A percentile compares a stretch with the other conserved stretches of the same genome.
These are phyloP conservation scores for Lentinula aciculospora DNA, from an alignment of 768 basidiomycete genomes.

Conservation along the genomic window DNA sequence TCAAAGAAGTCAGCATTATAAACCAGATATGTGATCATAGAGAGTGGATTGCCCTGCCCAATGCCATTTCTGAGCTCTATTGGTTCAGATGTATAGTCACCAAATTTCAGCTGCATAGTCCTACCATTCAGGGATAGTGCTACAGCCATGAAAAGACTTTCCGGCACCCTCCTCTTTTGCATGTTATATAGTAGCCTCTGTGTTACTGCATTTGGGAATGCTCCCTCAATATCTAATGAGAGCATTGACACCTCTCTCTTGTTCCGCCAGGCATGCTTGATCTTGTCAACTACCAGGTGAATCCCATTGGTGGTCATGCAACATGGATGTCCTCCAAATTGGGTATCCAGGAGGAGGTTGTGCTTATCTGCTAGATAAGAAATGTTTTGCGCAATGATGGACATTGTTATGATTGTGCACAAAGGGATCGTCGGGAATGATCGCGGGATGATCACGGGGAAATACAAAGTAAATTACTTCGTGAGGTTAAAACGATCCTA, in stretches of 20 bases:
- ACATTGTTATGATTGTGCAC: no score
- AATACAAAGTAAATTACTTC: no score
- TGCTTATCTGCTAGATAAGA: slow-evolving; percentile 11
- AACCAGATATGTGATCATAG: slow-evolving; percentile 19
- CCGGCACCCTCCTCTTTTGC: slow-evolving; percentile 17
- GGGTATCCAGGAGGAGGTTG: slow-evolving; percentile 17
- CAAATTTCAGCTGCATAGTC: slow-evolving; percentile 18
- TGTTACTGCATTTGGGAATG: slow-evolving; percentile 19
- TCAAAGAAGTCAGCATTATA: slow-evolving; percentile 20
- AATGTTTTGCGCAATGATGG: slow-evolving; percentile 11
- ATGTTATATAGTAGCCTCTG: slow-evolving; percentile 18
- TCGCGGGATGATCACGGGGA: no score
- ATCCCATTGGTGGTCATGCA: slow-evolving; percentile 22
- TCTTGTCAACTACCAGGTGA: slow-evolving; percentile 14
- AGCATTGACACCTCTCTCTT: slow-evolving; percentile 18
- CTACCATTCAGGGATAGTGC: slow-evolving; percentile 13
- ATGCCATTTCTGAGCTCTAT: slow-evolving; percentile 16
- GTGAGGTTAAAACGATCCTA: no score
- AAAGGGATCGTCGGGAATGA: no score
- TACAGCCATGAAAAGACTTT: slow-evolving; percentile 11
- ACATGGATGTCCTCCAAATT: slow-evolving; percentile 24
- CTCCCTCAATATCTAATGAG: slow-evolving; percentile 23
- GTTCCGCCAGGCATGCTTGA: slow-evolving; percentile 18
- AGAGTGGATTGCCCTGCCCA: slow-evolving; percentile 21
- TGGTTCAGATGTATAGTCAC: slow-evolving; percentile 18